These are phyloP conservation scores for Yamadazyma atlantica DNA, from an alignment of 1,139 yeast genomes.

Conservation along the genomic window DNA sequence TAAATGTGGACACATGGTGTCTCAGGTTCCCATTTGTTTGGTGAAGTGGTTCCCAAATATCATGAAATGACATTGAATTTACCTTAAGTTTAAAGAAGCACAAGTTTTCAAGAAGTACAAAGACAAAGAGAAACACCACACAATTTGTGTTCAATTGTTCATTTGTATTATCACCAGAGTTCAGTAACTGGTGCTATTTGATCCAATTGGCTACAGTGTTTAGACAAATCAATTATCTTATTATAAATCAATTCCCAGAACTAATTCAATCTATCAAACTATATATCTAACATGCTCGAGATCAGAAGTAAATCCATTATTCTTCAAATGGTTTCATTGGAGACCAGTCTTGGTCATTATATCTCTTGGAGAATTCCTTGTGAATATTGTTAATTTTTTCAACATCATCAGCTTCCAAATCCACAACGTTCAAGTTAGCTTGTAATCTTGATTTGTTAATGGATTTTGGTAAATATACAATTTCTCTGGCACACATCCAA, in stretches of 20 bases:
- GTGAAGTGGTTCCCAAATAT: too few relatives aligned
- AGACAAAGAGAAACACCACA: too few relatives aligned
- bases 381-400: conserved; percentile 42
- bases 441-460: conserved; percentile 57
- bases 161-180: too few relatives aligned
- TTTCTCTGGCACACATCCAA: conserved; percentile 69
- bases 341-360: conserved; percentile 41
- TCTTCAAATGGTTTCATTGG: conserved; percentile 18
- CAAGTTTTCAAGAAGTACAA: too few relatives aligned
- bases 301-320: too few relatives aligned
- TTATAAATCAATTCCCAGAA: conserved; percentile 3
- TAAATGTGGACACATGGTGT: too few relatives aligned
- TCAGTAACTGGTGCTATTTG: neutral
- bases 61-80: too few relatives aligned
- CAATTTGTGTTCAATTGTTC: too few relatives aligned
- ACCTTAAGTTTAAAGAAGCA: too few relatives aligned
- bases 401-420: conserved; percentile 55
- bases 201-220: neutral
- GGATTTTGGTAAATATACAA: conserved; percentile 76
- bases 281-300: neutral
- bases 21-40: too few relatives aligned
- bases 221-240: conserved; percentile 3
- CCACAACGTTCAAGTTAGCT: conserved; percentile 52
- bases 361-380: conserved; percentile 49
- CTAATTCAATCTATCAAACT: conserved; percentile 2